A percentile compares a stretch with the other conserved stretches of the same genome.
phyloP scores from a whole-genome alignment of 2,329 filamentous ascomycete genomes.

The Nannizziopsis arthrosporioides region DNA sequence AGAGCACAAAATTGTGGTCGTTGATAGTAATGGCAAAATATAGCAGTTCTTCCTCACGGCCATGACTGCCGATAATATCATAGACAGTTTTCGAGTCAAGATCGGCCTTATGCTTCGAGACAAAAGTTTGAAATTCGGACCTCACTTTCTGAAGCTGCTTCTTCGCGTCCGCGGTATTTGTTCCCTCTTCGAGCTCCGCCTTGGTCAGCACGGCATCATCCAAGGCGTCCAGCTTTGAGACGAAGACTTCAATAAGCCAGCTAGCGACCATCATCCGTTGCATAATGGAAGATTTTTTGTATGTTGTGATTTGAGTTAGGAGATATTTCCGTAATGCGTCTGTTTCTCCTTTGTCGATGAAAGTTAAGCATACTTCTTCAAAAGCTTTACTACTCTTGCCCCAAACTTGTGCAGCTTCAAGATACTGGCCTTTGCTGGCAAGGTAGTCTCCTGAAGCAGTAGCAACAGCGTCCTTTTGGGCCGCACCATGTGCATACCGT shows the following conservation, averaged over 20 bases:
- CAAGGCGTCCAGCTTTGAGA: conserved; percentile 88
- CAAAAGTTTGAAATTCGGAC: conserved; percentile 78
- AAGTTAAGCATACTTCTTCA: conserved; percentile 81
- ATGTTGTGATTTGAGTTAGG: conserved; percentile 64
- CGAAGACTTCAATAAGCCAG: conserved; percentile 92
- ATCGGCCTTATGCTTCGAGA: conserved; percentile 71
- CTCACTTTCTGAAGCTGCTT: conserved; percentile 59
- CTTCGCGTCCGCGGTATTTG: conserved; percentile 58
- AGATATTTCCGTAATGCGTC: conserved; percentile 88
- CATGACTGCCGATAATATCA: conserved; percentile 90
- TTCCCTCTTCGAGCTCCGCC: conserved; percentile 62
- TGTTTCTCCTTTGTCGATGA: conserved; percentile 81
- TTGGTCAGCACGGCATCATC: conserved; percentile 90
- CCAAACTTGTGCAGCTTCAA: conserved; percentile 79
- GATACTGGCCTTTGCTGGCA: conserved; percentile 65
- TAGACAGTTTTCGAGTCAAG: conserved; percentile 87
- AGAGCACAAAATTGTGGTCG: conserved; percentile 88
- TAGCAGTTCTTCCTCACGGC: conserved; percentile 80
- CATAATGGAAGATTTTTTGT: conserved; percentile 78
- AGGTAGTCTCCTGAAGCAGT: conserved; percentile 85
- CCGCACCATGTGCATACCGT: conserved; percentile 64
- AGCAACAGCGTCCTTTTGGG: conserved; percentile 82
- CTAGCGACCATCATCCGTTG: conserved; percentile 89
- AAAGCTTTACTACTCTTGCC: conserved; percentile 95
- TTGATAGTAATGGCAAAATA: conserved; percentile 81